A percentile compares a stretch with the other conserved stretches of the same genome.
Evolutionary conservation across 306 rosid species (phyloP).

Genomic region (Cicer chorassanicum): DNA sequence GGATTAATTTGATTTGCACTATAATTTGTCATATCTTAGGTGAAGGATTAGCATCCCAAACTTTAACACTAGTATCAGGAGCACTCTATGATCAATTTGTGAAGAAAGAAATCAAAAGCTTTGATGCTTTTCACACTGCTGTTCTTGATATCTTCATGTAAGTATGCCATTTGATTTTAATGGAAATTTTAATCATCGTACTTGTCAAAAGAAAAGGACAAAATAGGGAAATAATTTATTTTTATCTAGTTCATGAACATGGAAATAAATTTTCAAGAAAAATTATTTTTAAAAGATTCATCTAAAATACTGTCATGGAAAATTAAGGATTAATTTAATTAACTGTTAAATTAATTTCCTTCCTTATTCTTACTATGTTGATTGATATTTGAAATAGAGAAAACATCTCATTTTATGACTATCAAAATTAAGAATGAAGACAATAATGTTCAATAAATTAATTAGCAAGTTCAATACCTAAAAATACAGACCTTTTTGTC

Average conservation of each 20-base stretch:
- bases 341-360: neutral
- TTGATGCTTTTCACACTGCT: constrained; percentile 52
- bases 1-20: neutral
- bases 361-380: neutral
- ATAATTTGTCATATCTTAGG: constrained; percentile 43
- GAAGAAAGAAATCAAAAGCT: constrained; percentile 19
- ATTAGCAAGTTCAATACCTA: no score
- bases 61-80: constrained; percentile 36
- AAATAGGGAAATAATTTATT: neutral
- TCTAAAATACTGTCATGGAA: neutral
- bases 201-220: neutral
- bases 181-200: neutral
- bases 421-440: no score
- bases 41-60: constrained; percentile 34
- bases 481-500: no score
- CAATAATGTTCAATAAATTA: no score
- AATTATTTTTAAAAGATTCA: neutral
- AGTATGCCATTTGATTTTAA: constrained; percentile 29
- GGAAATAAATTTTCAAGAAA: neutral
- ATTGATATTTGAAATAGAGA: neutral
- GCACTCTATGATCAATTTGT: constrained; percentile 50
- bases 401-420: no score
- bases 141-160: constrained; percentile 71
- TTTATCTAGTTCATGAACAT: neutral
- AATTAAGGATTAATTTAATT: neutral